Percentiles rank a stretch among this genome's conserved stretches.
phyloP scores from a whole-genome alignment of 257 asterid genomes.

The Ajuga chamaepitys region DNA sequence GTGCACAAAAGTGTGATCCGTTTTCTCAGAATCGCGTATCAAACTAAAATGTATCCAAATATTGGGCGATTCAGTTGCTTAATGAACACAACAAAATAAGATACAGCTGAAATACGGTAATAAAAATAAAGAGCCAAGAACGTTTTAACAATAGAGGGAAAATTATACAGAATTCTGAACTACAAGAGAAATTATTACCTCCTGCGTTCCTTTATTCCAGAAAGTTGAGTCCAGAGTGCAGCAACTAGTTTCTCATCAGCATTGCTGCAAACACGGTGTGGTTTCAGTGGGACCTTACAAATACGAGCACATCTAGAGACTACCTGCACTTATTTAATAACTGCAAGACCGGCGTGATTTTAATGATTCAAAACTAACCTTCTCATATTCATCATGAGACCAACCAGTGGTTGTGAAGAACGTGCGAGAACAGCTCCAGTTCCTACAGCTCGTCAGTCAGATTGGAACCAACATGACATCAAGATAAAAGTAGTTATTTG shows the following conservation, averaged over 20 bases:
- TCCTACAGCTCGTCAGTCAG: constrained; percentile 40
- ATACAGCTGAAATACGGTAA: constrained; percentile 1
- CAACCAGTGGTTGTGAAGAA: constrained; percentile 94
- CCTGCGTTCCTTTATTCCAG: constrained; percentile 60
- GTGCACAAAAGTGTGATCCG: too few relatives aligned
- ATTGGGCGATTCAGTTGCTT: not conserved
- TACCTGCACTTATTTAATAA: not conserved
- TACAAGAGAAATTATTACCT: constrained; percentile 36
- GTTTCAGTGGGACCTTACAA: constrained; percentile 6
- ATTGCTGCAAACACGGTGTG: constrained; percentile 52
- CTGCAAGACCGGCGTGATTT: constrained; percentile 2
- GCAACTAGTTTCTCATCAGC: constrained; percentile 91
- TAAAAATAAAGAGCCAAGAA: constrained; percentile 3
- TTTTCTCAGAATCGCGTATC: too few relatives aligned
- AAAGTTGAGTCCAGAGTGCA: constrained; percentile 72
- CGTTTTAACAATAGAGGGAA: constrained; percentile 1
- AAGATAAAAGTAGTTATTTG: constrained; percentile 15
- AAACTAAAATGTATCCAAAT: not conserved
- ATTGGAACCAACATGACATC: constrained; percentile 16
- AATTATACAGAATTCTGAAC: constrained; percentile 2
- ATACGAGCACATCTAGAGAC: not conserved
- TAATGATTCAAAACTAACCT: constrained; percentile 40
- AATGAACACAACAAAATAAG: not conserved
- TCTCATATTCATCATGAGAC: constrained; percentile 98
- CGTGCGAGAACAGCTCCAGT: constrained; percentile 98